Base-by-base conservation (phyloP, 768 basidiomycete genomes). In the Polyporus arcularius region DNA sequence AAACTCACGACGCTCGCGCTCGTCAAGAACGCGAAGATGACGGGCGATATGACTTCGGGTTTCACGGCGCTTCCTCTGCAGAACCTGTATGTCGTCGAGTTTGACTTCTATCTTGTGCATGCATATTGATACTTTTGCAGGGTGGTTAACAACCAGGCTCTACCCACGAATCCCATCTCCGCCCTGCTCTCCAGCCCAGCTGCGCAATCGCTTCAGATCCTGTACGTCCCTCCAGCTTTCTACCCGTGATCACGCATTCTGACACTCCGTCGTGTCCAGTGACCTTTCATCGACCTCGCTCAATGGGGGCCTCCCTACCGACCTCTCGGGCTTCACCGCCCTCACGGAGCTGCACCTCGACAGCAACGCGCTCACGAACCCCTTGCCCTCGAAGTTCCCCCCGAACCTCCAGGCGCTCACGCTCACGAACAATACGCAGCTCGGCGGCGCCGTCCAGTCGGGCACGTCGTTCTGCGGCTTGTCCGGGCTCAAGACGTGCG, bases 281-380 rank as follows among this genome's bases (percentile, higher is more conserved):
- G 78, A 80, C 32, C 69, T 80, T 26, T 76, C 77, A 10, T 73
- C 74, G 2, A 79, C 76, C 2, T 75, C 72, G 6, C 71, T 80
- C n/a, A 70, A 73, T 2, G 74, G 75, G n/a, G 56, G 70, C 45
- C 76, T 80, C 40, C 76, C 79, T 1, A 54, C 65, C 7, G 42
- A 67, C 5, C 55, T 80, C 32, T 72, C 74, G 8, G 72, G 75
- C 18, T 67, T 79, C 26, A 67, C 65, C 18, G 64, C 71, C 1
- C 74, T 80, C 18, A 68, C 67, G 0, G 76, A 78, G 57, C 66
- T 80, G 14, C 69, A 80, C 45, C 74, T 80, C 0, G 69, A 76
- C 49, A 69, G 47, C 71, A 42, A 80, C 65, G 73, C 77, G 61
- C 69, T 80, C 42, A 65, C 72, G 0, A 70, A 72, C 6, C 65